These are phyloP conservation scores for Carex parvula DNA, from an alignment of 176 grass and related monocot genomes.

Conservation along the genomic window DNA sequence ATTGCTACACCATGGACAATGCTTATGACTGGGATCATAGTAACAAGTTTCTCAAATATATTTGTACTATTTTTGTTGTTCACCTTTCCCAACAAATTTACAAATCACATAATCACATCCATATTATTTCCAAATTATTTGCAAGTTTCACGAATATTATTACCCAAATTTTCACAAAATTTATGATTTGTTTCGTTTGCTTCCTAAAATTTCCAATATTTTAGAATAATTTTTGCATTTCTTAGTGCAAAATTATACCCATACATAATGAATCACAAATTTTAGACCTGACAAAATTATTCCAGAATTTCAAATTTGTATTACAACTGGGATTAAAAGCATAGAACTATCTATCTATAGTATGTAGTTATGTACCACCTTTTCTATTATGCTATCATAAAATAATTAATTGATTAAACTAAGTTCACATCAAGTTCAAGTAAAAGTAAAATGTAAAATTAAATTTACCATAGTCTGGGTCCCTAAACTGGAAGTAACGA, in stretches of 20 bases:
- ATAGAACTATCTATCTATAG: background rate
- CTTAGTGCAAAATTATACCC: background rate
- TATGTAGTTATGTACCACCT: background rate
- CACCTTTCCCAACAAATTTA: background rate
- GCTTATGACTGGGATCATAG: background rate
- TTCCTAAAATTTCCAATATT: background rate
- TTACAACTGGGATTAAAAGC: background rate
- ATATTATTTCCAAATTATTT: background rate
- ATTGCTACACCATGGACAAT: background rate
- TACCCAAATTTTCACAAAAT: background rate
- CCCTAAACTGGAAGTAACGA: conserved; percentile 50
- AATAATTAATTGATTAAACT: background rate
- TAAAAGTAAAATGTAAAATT: background rate
- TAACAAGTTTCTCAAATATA: background rate
- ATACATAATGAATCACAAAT: background rate
- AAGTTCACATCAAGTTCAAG: background rate
- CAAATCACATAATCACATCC: background rate
- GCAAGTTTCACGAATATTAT: background rate
- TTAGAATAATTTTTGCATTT: background rate
- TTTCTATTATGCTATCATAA: conserved; percentile 1
- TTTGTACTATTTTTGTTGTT: background rate
- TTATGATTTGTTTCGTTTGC: background rate
- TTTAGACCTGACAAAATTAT: background rate
- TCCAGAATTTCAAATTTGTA: background rate
- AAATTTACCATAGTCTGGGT: conserved; percentile 32